Percentiles rank a stretch among this genome's conserved stretches.
These are phyloP conservation scores for Plasmodium reichenowi DNA, from an alignment of 169 alveolate genomes.

Conservation along the genomic window DNA sequence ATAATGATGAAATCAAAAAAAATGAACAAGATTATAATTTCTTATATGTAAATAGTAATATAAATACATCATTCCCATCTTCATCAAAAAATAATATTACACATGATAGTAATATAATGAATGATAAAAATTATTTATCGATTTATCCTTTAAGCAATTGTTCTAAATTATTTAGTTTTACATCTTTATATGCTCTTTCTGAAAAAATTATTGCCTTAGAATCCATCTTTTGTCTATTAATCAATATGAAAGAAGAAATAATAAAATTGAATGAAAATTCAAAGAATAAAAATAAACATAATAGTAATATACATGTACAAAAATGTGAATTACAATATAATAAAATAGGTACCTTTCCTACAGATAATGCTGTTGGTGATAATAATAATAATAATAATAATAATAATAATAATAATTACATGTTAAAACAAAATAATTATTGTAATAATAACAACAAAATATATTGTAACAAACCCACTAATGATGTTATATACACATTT, in stretches of 20 bases:
- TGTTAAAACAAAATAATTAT: background rate
- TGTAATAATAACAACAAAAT: background rate
- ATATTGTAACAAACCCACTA: background rate
- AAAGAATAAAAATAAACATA: background rate
- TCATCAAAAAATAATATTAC: slow-evolving; percentile 23
- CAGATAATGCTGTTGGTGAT: no score
- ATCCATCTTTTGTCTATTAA: slow-evolving; percentile 47
- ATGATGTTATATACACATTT: slow-evolving; percentile 11
- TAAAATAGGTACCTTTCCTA: no score
- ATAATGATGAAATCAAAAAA: slow-evolving; percentile 48
- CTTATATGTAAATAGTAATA: slow-evolving; percentile 15
- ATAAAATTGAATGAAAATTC: background rate
- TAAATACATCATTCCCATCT: background rate
- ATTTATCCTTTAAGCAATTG: slow-evolving; percentile 16
- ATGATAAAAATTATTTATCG: background rate
- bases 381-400: no score
- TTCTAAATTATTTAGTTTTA: slow-evolving; percentile 48
- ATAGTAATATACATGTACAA: no score
- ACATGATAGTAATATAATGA: slow-evolving; percentile 1
- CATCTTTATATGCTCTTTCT: slow-evolving; percentile 51
- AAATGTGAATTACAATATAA: no score
- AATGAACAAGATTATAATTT: slow-evolving; percentile 9
- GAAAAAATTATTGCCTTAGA: slow-evolving; percentile 63
- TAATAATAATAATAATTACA: background rate
- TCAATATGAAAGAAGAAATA: slow-evolving; percentile 55